These are phyloP conservation scores for Elsinoe necatrix DNA, from an alignment of 2,329 filamentous ascomycete genomes.

Conservation along the genomic window DNA sequence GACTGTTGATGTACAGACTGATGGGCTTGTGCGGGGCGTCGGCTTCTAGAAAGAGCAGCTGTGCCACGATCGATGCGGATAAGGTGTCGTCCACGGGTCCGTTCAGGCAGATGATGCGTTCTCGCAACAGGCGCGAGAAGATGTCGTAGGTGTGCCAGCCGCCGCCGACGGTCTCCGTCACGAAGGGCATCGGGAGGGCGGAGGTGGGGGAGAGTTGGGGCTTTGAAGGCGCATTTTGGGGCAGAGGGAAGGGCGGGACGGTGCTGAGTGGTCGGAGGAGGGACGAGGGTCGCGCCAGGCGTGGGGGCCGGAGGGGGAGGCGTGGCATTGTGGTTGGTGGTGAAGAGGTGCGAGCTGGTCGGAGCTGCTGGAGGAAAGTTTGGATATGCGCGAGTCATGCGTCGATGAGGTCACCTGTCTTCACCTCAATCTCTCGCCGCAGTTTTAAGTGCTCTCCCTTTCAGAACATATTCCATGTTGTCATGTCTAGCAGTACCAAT, in stretches of 20 bases:
- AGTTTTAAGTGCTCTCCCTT: no score
- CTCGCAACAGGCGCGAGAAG: slow-evolving; percentile 46
- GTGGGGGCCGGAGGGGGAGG: neutral
- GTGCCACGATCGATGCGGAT: slow-evolving; percentile 89
- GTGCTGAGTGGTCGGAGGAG: slow-evolving; percentile 14
- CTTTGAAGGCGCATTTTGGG: slow-evolving; percentile 10
- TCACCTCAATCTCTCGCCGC: no score
- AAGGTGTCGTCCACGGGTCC: slow-evolving; percentile 83
- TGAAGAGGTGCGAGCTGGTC: neutral
- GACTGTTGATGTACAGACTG: slow-evolving; percentile 95
- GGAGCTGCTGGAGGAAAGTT: slow-evolving; percentile 3
- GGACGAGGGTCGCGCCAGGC: neutral
- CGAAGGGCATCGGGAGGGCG: slow-evolving; percentile 42
- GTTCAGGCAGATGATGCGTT: slow-evolving; percentile 90
- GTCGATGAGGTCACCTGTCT: neutral
- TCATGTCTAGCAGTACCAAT: no score
- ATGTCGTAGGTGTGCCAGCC: slow-evolving; percentile 45
- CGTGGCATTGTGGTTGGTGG: neutral
- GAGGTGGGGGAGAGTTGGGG: slow-evolving; percentile 25
- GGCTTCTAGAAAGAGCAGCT: slow-evolving; percentile 95
- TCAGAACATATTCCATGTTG: no score
- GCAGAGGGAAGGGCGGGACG: neutral
- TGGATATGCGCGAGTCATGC: slow-evolving; percentile 4
- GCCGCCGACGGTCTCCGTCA: slow-evolving; percentile 44
- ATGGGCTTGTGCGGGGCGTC: slow-evolving; percentile 93